phyloP scores from a whole-genome alignment of 768 basidiomycete species.

The Lentinula sp. region DNA sequence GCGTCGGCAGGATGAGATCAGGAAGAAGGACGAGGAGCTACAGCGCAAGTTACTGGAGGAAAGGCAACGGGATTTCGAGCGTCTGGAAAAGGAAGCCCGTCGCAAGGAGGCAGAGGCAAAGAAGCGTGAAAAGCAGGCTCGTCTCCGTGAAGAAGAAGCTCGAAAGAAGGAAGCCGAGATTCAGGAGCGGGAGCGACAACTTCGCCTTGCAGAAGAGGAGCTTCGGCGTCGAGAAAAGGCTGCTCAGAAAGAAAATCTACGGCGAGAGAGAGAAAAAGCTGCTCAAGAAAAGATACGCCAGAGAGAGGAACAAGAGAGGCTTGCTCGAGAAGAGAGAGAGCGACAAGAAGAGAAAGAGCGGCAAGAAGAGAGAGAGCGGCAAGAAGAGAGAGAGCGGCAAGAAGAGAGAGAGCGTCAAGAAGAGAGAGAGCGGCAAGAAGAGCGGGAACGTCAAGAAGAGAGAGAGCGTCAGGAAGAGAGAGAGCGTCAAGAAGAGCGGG shows the following conservation, averaged over 20 bases:
- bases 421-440: too few relatives aligned
- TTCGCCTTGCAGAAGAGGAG: slow-evolving; percentile 29
- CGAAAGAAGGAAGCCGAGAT: slow-evolving; percentile 21
- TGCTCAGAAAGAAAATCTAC: slow-evolving; percentile 8
- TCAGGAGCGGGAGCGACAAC: slow-evolving; percentile 20
- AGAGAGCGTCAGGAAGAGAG: slow-evolving; percentile 16
- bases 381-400: slow-evolving; percentile 1
- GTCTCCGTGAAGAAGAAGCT: slow-evolving; percentile 18
- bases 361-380: slow-evolving; percentile 2
- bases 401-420: too few relatives aligned
- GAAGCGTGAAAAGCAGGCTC: slow-evolving; percentile 13
- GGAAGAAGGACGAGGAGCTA: slow-evolving; percentile 14
- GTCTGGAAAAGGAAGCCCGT: slow-evolving; percentile 19
- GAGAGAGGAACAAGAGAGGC: slow-evolving; percentile 1
- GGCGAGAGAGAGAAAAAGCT: slow-evolving; percentile 3
- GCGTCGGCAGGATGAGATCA: slow-evolving; percentile 8
- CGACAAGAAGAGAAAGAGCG: slow-evolving; percentile 4
- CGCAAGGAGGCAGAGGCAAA: slow-evolving; percentile 19
- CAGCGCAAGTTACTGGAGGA: slow-evolving; percentile 6
- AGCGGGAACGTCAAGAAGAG: slow-evolving; percentile 5
- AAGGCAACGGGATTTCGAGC: slow-evolving; percentile 16
- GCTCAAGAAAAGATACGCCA: slow-evolving; percentile 22
- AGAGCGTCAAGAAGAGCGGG: slow-evolving; percentile 9
- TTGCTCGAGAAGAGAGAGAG: slow-evolving; percentile 9
- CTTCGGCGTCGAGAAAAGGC: slow-evolving; percentile 21